Conservation (phyloP, 2,329 filamentous ascomycete genomes). For the Diaporthe aspalathi region DNA sequence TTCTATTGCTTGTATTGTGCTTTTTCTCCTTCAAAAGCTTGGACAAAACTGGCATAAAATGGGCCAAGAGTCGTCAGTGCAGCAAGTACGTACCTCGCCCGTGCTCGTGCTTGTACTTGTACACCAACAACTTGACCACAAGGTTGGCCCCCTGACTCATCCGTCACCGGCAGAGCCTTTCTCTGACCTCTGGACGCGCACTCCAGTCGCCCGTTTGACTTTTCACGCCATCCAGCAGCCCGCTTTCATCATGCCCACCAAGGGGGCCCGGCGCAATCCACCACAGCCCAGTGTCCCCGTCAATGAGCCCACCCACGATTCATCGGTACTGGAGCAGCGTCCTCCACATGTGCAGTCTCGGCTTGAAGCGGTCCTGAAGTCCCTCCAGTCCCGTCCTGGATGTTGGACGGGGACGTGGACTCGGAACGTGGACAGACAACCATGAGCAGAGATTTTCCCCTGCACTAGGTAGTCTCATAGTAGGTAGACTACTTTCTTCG, state of each 20-base stretch:
- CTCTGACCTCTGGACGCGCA: background rate
- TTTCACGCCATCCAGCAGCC: conserved; percentile 23
- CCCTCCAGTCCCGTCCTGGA: background rate
- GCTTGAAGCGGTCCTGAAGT: conserved; percentile 22
- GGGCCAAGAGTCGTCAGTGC: too few species aligned
- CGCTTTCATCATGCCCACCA: conserved; percentile 15
- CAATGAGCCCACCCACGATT: conserved; percentile 10
- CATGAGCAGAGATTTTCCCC: conserved; percentile 14
- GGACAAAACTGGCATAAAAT: background rate
- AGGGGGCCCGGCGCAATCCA: too few species aligned
- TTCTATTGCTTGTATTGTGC: background rate
- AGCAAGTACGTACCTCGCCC: background rate
- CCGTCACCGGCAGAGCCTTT: conserved; percentile 5
- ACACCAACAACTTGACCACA: too few species aligned
- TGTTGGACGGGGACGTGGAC: conserved; percentile 2
- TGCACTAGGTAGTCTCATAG: background rate
- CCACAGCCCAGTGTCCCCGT: background rate
- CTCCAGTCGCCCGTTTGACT: conserved; percentile 17
- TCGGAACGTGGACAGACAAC: background rate
- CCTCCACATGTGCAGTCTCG: conserved; percentile 10
- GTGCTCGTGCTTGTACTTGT: background rate
- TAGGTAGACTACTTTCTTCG: too few species aligned
- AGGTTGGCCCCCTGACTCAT: conserved; percentile 20
- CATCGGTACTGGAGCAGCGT: background rate
- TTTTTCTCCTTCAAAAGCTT: background rate